Conservation (phyloP, 805 yeast species). For the Metschnikowia peoriensis region DNA sequence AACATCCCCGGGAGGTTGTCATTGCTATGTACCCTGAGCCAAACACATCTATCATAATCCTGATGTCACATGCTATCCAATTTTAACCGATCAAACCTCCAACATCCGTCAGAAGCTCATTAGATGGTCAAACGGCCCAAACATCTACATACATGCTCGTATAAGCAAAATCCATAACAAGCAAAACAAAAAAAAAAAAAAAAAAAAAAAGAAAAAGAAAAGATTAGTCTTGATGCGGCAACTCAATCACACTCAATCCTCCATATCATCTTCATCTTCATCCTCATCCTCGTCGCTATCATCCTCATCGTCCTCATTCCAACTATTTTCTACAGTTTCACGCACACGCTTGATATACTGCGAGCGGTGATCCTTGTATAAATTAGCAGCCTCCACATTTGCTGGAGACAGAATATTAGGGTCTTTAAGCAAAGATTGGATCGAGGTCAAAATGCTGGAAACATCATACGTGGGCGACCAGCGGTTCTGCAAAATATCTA, state of each 20-base stretch:
- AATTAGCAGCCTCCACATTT: constrained; percentile 94
- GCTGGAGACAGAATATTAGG: constrained; percentile 98
- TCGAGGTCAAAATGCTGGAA: constrained; percentile 88
- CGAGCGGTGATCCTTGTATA: constrained; percentile 91
- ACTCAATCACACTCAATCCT: constrained; percentile 3
- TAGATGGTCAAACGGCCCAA: no score
- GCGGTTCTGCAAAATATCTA: constrained; percentile 92
- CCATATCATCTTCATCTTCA: constrained; percentile 18
- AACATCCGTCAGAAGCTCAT: no score
- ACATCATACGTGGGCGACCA: constrained; percentile 99
- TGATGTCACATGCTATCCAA: no score
- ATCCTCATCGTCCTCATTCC: constrained; percentile 78
- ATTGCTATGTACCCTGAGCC: no score
- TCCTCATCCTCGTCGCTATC: constrained; percentile 36
- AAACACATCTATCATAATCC: no score
- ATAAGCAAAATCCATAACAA: no score
- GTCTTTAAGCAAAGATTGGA: constrained; percentile 89
- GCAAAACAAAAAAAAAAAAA: no score
- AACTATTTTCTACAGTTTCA: constrained; percentile 90
- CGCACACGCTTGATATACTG: constrained; percentile 90
- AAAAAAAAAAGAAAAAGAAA: no score
- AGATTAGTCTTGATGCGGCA: no score
- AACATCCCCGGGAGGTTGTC: no score
- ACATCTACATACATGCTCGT: no score
- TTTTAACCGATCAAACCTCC: no score